These are phyloP conservation scores for Debaryomycetaceae sp. DNA, from an alignment of 1,139 yeast species.

Conservation along the genomic window DNA sequence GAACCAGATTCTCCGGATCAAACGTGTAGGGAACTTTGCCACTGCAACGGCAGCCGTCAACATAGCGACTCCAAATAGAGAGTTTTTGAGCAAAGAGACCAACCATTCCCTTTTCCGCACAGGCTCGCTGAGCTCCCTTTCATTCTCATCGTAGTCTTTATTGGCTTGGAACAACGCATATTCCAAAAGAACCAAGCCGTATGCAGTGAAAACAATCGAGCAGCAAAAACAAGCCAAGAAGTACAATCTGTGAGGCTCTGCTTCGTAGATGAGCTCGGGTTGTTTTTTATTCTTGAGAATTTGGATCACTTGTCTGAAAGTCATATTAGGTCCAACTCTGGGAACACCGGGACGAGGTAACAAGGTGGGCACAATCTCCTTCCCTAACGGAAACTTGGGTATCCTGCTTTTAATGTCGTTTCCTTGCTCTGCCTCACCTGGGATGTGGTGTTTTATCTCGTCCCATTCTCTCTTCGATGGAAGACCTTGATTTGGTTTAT, in stretches of 20 bases:
- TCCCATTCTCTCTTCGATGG: constrained; percentile 45
- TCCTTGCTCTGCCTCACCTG: constrained; percentile 55
- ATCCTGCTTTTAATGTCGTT: constrained; percentile 48
- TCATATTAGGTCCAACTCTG: constrained; percentile 52
- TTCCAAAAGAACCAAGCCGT: constrained; percentile 60
- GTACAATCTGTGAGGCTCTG: constrained; percentile 78
- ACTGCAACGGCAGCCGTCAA: constrained; percentile 44
- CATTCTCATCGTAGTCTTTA: constrained; percentile 58
- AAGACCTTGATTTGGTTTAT: constrained; percentile 22
- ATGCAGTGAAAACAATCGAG: constrained; percentile 64
- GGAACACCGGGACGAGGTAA: constrained; percentile 76
- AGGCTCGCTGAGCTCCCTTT: constrained; percentile 34
- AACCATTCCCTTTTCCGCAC: constrained; percentile 39
- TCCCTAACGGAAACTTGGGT: constrained; percentile 64
- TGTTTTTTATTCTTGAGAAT: constrained; percentile 52
- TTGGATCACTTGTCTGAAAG: constrained; percentile 62
- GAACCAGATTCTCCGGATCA: constrained; percentile 74
- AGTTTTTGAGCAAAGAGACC: constrained; percentile 25
- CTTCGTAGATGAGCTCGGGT: constrained; percentile 78
- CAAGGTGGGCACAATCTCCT: constrained; percentile 64
- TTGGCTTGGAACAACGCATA: constrained; percentile 56
- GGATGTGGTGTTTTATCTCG: constrained; percentile 49
- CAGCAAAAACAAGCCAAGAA: constrained; percentile 67
- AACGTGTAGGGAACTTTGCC: constrained; percentile 56
- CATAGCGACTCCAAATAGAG: constrained; percentile 35